Evolutionary conservation across 2,329 filamentous ascomycete genomes (phyloP), one percentile per base, ranked within the genome.

Genomic region (Cryoendolithus antarcticus): DNA sequence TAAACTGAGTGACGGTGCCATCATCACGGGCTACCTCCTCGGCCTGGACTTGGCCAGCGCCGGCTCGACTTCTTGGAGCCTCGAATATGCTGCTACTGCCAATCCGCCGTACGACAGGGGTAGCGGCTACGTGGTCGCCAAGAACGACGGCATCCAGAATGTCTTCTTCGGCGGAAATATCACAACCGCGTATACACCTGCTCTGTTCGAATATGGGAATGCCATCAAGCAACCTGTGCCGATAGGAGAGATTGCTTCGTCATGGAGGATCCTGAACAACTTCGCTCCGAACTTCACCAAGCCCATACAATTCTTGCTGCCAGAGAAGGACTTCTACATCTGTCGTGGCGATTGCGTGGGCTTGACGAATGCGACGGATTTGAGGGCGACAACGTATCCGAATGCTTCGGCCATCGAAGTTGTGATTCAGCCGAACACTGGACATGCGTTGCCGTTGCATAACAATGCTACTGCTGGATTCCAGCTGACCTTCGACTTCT

Each of bases 281-380:
- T 38, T 46, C n/a, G 59, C 53, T 2, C 42, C 48, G 5, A 21
- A 30, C 7, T 58, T 58, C 44, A 54, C 39, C 13, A 56, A 44
- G 2, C 60, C 60, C 9, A 43, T 62, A 21, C 54, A 60, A 44
- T 57, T 53, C 41, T 45, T 62, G n/a, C 31, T 57, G 30, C 52
- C 54, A 29, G 50, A 52, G 38, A 40, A 35, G 21, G 50, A 52
- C 38, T 46, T 47, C 34, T 42, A 45, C 38, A 44, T 59, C 29
- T 65, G 62, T 45, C 43, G 41, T 30, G 62, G 62, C n/a, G 56
- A 64, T 47, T 64, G 62, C 46, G 40, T 37, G 10, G 41, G 37
- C 4, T 13, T 39, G 12, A 29, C 37, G 3, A 37, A 43, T 27
- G 21, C 12, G 21, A 39, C 41, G n/a, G 24, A 10, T 28, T 15